Evolutionary conservation across 257 asterid species (phyloP).

Genomic region (Lithospermum erythrorhizon): DNA sequence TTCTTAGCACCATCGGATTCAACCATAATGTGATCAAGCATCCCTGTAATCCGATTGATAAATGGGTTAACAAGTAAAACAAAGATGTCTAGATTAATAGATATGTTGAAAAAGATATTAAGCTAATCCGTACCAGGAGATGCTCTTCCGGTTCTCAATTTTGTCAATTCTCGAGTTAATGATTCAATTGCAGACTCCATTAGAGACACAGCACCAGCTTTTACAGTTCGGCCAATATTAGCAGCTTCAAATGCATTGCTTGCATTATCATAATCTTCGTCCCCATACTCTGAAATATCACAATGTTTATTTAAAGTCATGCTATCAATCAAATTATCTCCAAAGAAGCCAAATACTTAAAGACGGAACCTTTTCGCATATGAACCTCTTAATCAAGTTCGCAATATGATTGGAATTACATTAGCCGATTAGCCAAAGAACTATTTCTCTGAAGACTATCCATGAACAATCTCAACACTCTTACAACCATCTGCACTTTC

Average conservation of each 20-base stretch:
- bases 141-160: conserved; percentile 88
- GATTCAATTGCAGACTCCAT: conserved; percentile 89
- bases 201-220: conserved; percentile 45
- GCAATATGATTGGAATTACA: background rate
- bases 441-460: background rate
- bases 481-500: no score
- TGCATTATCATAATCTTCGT: conserved; percentile 29
- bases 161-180: conserved; percentile 68
- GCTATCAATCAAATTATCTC: background rate
- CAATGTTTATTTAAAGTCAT: no score
- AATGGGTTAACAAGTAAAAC: background rate
- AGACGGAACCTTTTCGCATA: background rate
- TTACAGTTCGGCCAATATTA: conserved; percentile 38
- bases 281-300: conserved; percentile 23
- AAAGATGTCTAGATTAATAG: background rate
- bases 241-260: conserved; percentile 14
- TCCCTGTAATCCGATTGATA: conserved; percentile 37
- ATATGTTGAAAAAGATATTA: background rate
- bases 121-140: conserved; percentile 43
- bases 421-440: background rate
- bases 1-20: conserved; percentile 63
- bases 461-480: background rate
- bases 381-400: background rate
- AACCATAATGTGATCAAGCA: conserved; percentile 91
- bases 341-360: background rate